phyloP scores from a whole-genome alignment of 2,329 filamentous ascomycete genomes.

The Diaporthe velutina region DNA sequence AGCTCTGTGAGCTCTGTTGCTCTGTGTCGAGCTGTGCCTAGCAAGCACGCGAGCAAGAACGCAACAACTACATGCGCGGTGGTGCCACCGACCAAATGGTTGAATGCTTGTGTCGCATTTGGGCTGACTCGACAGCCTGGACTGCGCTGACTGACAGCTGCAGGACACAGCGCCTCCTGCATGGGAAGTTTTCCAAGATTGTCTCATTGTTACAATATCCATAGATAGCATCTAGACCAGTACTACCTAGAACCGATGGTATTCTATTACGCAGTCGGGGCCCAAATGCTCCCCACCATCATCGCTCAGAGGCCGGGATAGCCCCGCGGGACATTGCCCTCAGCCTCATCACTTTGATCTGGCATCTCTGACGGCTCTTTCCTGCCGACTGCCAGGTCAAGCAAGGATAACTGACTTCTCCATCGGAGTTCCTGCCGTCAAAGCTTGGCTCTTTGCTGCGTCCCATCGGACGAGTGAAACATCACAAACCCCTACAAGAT shows the following conservation, averaged over 20 bases:
- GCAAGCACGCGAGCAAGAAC: not conserved
- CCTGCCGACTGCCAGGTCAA: not conserved
- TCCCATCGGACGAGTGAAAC: slow-evolving; percentile 26
- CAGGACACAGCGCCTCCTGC: not conserved
- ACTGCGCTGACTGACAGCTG: slow-evolving; percentile 3
- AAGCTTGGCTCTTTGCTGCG: not conserved
- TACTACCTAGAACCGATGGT: not conserved
- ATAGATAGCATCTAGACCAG: not conserved
- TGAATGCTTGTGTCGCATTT: not conserved
- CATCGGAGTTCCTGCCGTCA: slow-evolving; percentile 15
- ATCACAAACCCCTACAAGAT: not conserved
- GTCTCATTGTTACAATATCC: not conserved
- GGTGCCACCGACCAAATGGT: not conserved
- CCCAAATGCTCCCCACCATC: not conserved
- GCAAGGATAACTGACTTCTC: slow-evolving; percentile 7
- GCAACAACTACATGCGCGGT: not conserved
- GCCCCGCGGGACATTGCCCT: not conserved
- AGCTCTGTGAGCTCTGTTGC: not conserved
- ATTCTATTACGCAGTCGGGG: slow-evolving; percentile 4
- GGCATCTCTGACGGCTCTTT: slow-evolving; percentile 3
- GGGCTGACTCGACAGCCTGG: not conserved
- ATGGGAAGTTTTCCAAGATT: not conserved
- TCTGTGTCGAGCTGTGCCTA: not conserved
- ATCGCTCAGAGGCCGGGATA: slow-evolving; percentile 15
- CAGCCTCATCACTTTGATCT: not conserved